Evolutionary conservation across 306 rosid genomes (phyloP).

Genomic region (Prunus kanzakura): DNA sequence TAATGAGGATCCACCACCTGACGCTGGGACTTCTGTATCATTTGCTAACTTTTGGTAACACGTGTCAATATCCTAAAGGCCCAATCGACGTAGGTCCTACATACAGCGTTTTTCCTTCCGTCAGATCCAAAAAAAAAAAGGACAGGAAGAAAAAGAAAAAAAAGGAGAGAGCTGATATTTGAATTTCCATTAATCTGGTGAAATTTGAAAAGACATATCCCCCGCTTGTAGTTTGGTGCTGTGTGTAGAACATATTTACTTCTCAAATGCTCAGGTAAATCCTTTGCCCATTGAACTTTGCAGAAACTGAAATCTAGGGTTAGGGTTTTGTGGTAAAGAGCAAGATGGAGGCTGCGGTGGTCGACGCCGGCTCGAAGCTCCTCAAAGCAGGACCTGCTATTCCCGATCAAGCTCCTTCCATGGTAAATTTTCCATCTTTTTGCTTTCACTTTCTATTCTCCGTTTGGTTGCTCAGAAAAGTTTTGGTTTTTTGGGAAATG

Average conservation of each 20-base stretch:
- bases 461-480: background rate
- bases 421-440: slow-evolving; percentile 40
- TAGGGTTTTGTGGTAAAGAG: background rate
- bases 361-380: slow-evolving; percentile 81
- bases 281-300: background rate
- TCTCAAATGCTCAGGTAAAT: background rate
- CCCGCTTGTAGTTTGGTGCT: background rate
- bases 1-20: too few relatives aligned
- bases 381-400: slow-evolving; percentile 95
- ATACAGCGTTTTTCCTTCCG: background rate
- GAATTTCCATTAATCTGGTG: background rate
- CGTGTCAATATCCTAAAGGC: background rate
- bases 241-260: background rate
- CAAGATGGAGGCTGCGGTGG: slow-evolving; percentile 81
- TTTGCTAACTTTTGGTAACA: background rate
- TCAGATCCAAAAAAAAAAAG: background rate
- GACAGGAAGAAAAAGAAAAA: background rate
- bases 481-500: background rate
- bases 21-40: too few relatives aligned
- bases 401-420: slow-evolving; percentile 89
- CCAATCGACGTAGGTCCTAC: background rate
- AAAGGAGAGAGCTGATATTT: background rate
- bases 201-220: background rate
- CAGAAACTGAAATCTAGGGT: background rate
- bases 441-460: background rate